Evolutionary conservation across 495 filamentous ascomycete genomes (phyloP).

Genomic region (Trichoderma asperelloides): DNA sequence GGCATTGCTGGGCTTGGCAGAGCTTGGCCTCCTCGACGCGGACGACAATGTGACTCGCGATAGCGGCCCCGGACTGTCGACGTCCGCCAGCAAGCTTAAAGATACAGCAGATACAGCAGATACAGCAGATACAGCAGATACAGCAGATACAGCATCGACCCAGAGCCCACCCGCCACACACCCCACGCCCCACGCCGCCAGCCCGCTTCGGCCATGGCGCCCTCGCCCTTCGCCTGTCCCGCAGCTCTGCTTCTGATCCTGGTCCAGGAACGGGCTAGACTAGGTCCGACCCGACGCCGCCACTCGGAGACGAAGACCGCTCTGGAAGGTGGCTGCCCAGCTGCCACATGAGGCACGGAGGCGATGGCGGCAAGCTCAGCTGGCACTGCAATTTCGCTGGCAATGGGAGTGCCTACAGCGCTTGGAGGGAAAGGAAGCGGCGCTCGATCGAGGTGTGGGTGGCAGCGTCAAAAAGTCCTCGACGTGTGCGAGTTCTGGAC

Average conservation of each 20-base stretch:
- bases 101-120: too few relatives aligned
- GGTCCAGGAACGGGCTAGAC: neutral
- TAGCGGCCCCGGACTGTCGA: neutral
- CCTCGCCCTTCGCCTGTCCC: neutral
- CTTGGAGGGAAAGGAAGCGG: neutral
- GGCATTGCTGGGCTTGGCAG: neutral
- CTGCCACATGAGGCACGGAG: neutral
- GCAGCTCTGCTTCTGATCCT: neutral
- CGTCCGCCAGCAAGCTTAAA: neutral
- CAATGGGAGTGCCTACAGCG: too few relatives aligned
- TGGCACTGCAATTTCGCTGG: neutral
- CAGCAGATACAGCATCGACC: neutral
- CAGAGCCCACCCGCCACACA: neutral
- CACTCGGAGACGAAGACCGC: neutral
- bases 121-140: too few relatives aligned
- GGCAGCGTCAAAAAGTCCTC: neutral
- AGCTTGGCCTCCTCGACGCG: neutral
- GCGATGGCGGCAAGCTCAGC: neutral
- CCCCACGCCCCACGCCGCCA: neutral
- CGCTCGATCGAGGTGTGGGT: neutral
- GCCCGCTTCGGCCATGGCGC: neutral
- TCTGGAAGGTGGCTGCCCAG: slow-evolving; percentile 1
- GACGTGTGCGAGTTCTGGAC: neutral
- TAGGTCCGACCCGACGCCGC: neutral
- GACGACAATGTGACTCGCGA: neutral